Conservation (phyloP, 805 yeast genomes). For the Lipomyces starkeyi region DNA sequence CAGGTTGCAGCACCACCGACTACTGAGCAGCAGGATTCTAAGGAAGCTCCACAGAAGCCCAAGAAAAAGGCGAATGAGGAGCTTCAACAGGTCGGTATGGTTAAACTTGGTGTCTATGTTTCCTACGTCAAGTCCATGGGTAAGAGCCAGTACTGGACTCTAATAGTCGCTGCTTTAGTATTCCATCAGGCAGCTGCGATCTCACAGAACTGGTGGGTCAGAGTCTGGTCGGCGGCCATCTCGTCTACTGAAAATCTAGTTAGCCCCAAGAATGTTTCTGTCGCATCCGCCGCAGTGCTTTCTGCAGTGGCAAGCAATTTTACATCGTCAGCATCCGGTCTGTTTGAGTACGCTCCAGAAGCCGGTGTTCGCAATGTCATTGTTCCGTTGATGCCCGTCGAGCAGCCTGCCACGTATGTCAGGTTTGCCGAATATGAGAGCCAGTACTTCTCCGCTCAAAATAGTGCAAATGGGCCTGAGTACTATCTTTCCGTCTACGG, state of each 20-base stretch:
- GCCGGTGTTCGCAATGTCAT: conserved; percentile 28
- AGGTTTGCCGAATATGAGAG: neutral
- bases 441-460: neutral
- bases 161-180: conserved; percentile 56
- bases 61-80: conserved; percentile 74
- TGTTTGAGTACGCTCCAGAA: conserved; percentile 23
- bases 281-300: neutral
- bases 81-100: conserved; percentile 82
- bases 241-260: conserved; percentile 16
- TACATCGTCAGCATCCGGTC: neutral
- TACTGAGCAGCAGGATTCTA: conserved; percentile 83
- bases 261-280: neutral
- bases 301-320: conserved; percentile 7
- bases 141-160: conserved; percentile 58
- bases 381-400: conserved; percentile 10
- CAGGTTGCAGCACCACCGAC: conserved; percentile 71
- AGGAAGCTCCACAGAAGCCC: conserved; percentile 88
- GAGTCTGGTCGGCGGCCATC: conserved; percentile 67
- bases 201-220: conserved; percentile 87
- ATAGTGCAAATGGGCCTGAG: conserved; percentile 22
- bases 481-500: conserved; percentile 76
- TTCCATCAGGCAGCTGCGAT: conserved; percentile 67
- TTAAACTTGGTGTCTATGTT: conserved; percentile 70
- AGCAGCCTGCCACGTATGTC: neutral
- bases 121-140: conserved; percentile 76